phyloP scores from a whole-genome alignment of 495 filamentous ascomycete genomes.

The Podospora pseudocomata region DNA sequence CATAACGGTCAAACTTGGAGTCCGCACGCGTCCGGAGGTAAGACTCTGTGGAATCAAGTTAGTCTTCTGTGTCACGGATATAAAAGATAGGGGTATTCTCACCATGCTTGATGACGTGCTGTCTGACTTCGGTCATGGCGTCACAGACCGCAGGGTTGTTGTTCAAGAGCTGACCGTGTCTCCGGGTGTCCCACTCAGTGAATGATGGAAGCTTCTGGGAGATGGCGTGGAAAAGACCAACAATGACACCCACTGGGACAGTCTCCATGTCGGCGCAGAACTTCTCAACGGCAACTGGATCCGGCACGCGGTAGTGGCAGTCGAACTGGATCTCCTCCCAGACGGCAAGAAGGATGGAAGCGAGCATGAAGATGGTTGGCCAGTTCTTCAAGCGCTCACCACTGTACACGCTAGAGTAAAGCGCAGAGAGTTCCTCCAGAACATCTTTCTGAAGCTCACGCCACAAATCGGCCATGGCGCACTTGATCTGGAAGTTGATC shows the following conservation, averaged over 20 bases:
- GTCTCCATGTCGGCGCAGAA: conserved; percentile 95
- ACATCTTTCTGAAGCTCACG: conserved; percentile 92
- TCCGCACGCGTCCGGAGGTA: conserved; percentile 54
- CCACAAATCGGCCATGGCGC: conserved; percentile 92
- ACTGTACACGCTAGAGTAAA: conserved; percentile 91
- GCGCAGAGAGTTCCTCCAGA: conserved; percentile 79
- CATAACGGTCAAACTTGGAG: conserved; percentile 75
- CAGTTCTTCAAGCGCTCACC: conserved; percentile 94
- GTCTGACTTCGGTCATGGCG: conserved; percentile 87
- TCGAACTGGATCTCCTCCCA: conserved; percentile 99
- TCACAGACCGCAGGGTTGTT: conserved; percentile 88
- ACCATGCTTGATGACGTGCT: conserved; percentile 88
- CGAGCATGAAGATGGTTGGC: conserved; percentile 95
- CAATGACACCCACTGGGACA: conserved; percentile 88
- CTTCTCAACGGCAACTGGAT: conserved; percentile 75
- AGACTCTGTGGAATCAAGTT: conserved; percentile 40
- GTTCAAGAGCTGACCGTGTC: conserved; percentile 80
- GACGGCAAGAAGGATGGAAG: conserved; percentile 81
- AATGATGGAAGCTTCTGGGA: conserved; percentile 89
- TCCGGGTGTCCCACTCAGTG: conserved; percentile 83
- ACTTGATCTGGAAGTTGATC: conserved; percentile 99
- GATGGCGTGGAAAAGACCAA: conserved; percentile 91
- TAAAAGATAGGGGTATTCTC: conserved; percentile 31
- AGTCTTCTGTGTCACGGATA: conserved; percentile 1
- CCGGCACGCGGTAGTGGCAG: conserved; percentile 84